Conservation (phyloP, 768 basidiomycete genomes). For the Termitomyces bulborhizus region DNA sequence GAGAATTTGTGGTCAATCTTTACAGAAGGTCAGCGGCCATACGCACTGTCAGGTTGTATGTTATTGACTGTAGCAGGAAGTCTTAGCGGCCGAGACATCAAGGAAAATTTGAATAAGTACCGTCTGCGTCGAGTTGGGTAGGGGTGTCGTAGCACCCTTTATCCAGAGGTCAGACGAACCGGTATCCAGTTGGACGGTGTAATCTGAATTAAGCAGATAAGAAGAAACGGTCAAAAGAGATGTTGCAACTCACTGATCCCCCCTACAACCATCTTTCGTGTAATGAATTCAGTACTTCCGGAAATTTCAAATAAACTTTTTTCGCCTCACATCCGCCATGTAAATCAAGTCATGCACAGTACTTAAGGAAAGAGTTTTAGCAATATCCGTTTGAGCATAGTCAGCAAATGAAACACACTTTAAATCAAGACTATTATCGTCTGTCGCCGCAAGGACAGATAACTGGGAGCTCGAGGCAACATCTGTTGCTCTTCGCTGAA, state of each 20-base stretch:
- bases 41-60: slow-evolving; percentile 61
- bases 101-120: slow-evolving; percentile 27
- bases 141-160: slow-evolving; percentile 35
- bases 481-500: slow-evolving; percentile 31
- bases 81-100: slow-evolving; percentile 2
- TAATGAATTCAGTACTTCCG: slow-evolving; percentile 1
- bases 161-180: slow-evolving; percentile 85
- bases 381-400: not conserved
- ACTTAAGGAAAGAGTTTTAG: slow-evolving; percentile 26
- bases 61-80: slow-evolving; percentile 28
- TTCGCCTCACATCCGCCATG: slow-evolving; percentile 58
- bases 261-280: slow-evolving; percentile 57
- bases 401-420: slow-evolving; percentile 28
- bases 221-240: not conserved
- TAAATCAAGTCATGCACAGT: slow-evolving; percentile 76
- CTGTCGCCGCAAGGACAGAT: slow-evolving; percentile 25
- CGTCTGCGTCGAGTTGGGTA: slow-evolving; percentile 43
- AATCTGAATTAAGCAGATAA: slow-evolving; percentile 35
- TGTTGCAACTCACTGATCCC: slow-evolving; percentile 35
- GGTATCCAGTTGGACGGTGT: slow-evolving; percentile 75
- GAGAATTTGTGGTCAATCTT: slow-evolving; percentile 1
- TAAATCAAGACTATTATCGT: slow-evolving; percentile 33
- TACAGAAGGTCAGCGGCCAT: not conserved
- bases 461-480: slow-evolving; percentile 24
- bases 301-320: slow-evolving; percentile 4